Conservation (phyloP, 2,329 filamentous ascomycete genomes). For the Myriosclerotinia scirpicola region DNA sequence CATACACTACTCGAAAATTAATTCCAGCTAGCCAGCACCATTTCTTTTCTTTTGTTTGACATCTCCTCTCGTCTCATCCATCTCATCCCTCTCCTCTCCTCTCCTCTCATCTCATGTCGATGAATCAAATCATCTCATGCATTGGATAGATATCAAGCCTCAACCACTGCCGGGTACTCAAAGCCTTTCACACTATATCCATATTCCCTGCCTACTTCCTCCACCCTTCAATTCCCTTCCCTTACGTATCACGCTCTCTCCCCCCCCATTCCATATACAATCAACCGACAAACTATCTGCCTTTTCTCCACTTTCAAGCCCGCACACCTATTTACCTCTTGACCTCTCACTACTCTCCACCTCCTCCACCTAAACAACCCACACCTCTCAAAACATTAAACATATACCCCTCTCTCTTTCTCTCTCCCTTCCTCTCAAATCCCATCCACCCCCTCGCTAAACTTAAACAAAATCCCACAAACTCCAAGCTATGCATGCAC, state of each 20-base stretch:
- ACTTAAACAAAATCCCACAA: neutral
- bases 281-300: neutral
- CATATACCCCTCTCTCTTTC: neutral
- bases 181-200: no score
- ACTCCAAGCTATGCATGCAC: slow-evolving; percentile 8
- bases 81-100: no score
- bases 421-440: neutral
- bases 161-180: no score
- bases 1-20: no score
- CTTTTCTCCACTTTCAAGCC: neutral
- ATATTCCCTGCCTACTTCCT: no score
- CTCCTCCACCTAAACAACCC: neutral
- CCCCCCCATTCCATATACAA: neutral
- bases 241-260: neutral
- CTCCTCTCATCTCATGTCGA: no score
- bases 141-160: no score
- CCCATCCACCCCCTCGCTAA: neutral
- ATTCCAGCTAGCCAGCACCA: no score
- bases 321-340: neutral
- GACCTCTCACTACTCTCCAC: no score
- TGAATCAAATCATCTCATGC: no score
- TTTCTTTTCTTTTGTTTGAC: no score
- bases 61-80: no score
- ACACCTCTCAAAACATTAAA: slow-evolving; percentile 1
- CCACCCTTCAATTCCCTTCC: neutral